A percentile compares a stretch with the other conserved stretches of the same genome.
phyloP scores from a whole-genome alignment of 2,329 filamentous ascomycete species.

The Elsinoe ampelina region DNA sequence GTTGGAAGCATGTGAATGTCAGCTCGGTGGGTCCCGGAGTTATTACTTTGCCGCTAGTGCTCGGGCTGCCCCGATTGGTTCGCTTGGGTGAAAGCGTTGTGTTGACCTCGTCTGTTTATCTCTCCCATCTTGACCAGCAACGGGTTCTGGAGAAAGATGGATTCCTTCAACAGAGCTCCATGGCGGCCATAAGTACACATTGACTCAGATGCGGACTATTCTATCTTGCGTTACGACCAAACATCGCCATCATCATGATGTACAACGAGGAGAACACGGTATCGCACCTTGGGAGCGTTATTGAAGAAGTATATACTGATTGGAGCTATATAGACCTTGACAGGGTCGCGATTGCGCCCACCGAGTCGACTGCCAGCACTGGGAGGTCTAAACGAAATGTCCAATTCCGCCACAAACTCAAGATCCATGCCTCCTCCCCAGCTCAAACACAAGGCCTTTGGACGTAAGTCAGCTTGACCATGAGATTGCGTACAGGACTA shows the following conservation, averaged over 20 bases:
- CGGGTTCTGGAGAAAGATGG: conserved; percentile 6
- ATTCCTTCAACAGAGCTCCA: background rate
- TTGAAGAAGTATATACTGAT: background rate
- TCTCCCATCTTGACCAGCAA: background rate
- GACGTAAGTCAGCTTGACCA: conserved; percentile 29
- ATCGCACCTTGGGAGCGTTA: background rate
- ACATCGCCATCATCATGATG: background rate
- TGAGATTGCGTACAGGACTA: conserved; percentile 16
- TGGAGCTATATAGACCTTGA: conserved; percentile 13
- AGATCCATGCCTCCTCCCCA: conserved; percentile 35
- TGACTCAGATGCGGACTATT: conserved; percentile 10
- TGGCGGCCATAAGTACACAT: conserved; percentile 3
- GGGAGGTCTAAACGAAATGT: conserved; percentile 41
- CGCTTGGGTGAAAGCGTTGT: conserved; percentile 1
- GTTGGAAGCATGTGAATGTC: conserved; percentile 4
- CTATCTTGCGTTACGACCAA: conserved; percentile 1
- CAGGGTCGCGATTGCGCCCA: conserved; percentile 27
- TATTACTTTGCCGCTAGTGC: background rate
- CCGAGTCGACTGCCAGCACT: conserved; percentile 26
- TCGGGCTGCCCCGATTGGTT: background rate
- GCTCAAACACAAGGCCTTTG: conserved; percentile 45
- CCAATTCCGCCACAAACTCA: conserved; percentile 44
- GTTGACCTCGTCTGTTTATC: conserved; percentile 12
- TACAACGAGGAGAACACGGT: conserved; percentile 13
- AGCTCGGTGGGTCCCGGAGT: background rate